Base-by-base conservation (phyloP, 805 yeast genomes). In the Teunomyces cretensis region DNA sequence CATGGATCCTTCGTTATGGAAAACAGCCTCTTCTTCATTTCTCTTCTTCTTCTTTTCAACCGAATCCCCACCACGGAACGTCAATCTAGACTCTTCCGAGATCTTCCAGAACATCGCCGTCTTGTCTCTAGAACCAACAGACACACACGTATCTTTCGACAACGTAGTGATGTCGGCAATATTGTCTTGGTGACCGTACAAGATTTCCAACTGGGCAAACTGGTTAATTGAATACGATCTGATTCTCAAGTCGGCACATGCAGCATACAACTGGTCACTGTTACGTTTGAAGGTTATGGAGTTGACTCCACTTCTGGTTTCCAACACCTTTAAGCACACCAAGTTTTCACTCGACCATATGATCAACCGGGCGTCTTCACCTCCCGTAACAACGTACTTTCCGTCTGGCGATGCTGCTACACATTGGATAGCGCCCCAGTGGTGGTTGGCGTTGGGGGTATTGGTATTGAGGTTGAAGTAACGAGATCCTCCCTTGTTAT, bases 81-180 rank as follows among this genome's bases (percentile, higher is more conserved):
- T 90, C 57, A 94, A 78, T 60, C 97, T 81, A 1, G 96, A 83
- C 68, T 94, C 99, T 57, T 94, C 99, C 19, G 96, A 81, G 53
- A 94, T 89, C 64, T 94, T 94, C 99, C 99, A 94, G 56, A 88
- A 73, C 84, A 95, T 86, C 8, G 92, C 97, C 4, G 97, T 88
- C 57, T 95, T 83, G 67, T 94, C 99, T 56, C 98, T 81, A 2
- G 96, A 77, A 13, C 99, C 99, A 27, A 92, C 98, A 19, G 96
- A 88, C 13, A 94, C 91, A 72, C 99, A 94, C 47, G 97, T 81
- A 60, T 94, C 98, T 64, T 83, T 83, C 8, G 80, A 79, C 49
- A 94, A 70, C 0, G 97, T 89, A 16, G 89, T 70, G 43, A 94
- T 84, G 58, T 84, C 97, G 35, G 79, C 77, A 37, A 92, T 91